Base-by-base conservation (phyloP, 805 yeast genomes). In the Metschnikowia koreensis region DNA sequence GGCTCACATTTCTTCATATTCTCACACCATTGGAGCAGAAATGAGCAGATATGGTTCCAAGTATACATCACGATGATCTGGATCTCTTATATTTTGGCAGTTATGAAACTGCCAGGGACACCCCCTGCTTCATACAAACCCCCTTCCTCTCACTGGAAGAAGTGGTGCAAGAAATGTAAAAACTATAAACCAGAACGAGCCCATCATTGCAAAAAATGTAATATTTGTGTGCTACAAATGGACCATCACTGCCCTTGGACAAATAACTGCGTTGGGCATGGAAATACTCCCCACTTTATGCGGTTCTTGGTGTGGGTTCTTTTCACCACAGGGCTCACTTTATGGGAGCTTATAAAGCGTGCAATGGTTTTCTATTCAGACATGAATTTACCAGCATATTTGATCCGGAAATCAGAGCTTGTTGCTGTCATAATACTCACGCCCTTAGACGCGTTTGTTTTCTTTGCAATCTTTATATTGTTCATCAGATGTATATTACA, bases 171-270 rank as follows among this genome's bases (percentile, higher is more conserved):
- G 51, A 89, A 88, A 65, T 91, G 97, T 67, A 59, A 82, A 38
- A 68, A 66, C 38, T 83, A 79, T 67, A 91, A 91, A 64, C 97
- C 97, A 0, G 93, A 86, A 62, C 70, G 97, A 54, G 63, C 89
- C 4, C 97, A 91, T 64, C 97, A 91, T 69, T 91, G 97, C 66
- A 86, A 86, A 60, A 78, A 81, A 0, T 89, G 96, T 63, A 74
- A 80, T n/a, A 60, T 55, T 39, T 91, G 97, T 67, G 85, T 91
- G n/a, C 66, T 91, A 51, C 80, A 81, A 63, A 92, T 91, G 97
- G 97, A 91, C 66, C 97, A 91, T 65, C 97, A 91, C 69, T 75
- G 86, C 37, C 97, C 97, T 0, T 92, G 97, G 97, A 89, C 96
- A 0, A 80, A 82, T 66, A 92, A 89, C 64, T 92, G 97, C 64